Evolutionary conservation across 495 filamentous ascomycete species (phyloP).

Genomic region (Glutinoglossum americanum): DNA sequence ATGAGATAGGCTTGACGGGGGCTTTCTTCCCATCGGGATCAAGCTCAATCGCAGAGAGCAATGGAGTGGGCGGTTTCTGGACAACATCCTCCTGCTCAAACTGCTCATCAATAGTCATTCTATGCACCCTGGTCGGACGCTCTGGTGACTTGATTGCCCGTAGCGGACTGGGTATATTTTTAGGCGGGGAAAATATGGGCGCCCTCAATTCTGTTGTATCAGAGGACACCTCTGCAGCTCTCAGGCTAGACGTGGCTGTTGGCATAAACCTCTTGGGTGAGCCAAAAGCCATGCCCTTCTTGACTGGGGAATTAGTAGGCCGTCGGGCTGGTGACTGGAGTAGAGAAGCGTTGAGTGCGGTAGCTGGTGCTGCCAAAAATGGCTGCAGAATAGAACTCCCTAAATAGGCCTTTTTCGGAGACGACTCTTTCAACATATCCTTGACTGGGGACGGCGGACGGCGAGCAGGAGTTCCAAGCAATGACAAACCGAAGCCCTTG

Average conservation of each 20-base stretch:
- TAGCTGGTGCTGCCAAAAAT: slow-evolving; percentile 17
- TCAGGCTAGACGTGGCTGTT: background rate
- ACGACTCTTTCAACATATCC: slow-evolving; percentile 16
- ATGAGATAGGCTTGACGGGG: background rate
- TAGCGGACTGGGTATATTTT: background rate
- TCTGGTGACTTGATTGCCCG: slow-evolving; percentile 1
- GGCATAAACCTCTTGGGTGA: slow-evolving; percentile 2
- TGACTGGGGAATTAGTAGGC: background rate
- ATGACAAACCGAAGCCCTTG: slow-evolving; percentile 18
- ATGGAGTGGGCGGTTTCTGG: background rate
- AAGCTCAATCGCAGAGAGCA: background rate
- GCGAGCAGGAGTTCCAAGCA: slow-evolving; percentile 28
- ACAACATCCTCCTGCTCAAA: background rate
- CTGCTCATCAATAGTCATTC: slow-evolving; percentile 1
- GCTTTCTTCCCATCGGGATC: background rate
- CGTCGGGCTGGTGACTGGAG: slow-evolving; percentile 9
- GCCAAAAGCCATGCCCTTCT: background rate
- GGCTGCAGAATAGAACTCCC: slow-evolving; percentile 1
- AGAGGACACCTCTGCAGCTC: background rate
- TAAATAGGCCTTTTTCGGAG: background rate
- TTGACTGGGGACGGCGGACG: slow-evolving; percentile 30
- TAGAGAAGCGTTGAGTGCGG: slow-evolving; percentile 8
- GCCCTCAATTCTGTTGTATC: background rate
- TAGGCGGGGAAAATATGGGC: background rate
- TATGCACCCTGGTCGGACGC: slow-evolving; percentile 5